phyloP scores from a whole-genome alignment of 768 basidiomycete species.

The Suillus hirtellus region DNA sequence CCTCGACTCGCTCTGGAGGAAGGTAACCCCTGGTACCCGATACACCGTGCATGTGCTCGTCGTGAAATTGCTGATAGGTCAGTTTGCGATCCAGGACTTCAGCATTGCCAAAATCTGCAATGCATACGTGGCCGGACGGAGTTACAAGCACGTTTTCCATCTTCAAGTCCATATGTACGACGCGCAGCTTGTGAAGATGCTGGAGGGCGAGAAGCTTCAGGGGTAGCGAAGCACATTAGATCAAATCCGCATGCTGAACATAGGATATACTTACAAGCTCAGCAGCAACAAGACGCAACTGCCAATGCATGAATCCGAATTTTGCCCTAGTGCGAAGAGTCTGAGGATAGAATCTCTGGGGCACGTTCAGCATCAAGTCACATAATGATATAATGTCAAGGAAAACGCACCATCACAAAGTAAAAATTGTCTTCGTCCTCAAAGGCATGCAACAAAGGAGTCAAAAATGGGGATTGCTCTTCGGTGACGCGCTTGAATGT shows the following conservation, averaged over 20 bases:
- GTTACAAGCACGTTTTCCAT: conserved; percentile 51
- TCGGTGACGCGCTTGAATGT: conserved; percentile 7
- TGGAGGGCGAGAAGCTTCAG: conserved; percentile 15
- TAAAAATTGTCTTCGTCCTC: conserved; percentile 16
- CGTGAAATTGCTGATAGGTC: conserved; percentile 10
- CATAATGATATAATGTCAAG: background rate
- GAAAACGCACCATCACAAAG: conserved; percentile 16
- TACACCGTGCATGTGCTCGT: conserved; percentile 1
- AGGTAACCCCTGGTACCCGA: conserved; percentile 45
- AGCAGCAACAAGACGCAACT: conserved; percentile 17
- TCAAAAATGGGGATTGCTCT: conserved; percentile 14
- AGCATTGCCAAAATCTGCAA: conserved; percentile 22
- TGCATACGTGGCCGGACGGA: conserved; percentile 16
- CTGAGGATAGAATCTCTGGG: conserved; percentile 16
- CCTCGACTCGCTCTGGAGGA: conserved; percentile 43
- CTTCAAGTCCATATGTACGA: conserved; percentile 54
- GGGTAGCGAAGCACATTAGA: background rate
- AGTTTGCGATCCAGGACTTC: conserved; percentile 12
- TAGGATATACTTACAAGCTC: conserved; percentile 15
- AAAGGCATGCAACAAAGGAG: conserved; percentile 16
- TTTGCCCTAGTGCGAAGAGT: conserved; percentile 11
- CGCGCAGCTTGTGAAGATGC: conserved; percentile 20
- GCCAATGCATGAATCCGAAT: conserved; percentile 13
- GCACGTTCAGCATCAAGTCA: background rate
- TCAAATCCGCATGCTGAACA: background rate